Conservation (phyloP, 2,329 filamentous ascomycete genomes). For the Neonectria punicea region DNA sequence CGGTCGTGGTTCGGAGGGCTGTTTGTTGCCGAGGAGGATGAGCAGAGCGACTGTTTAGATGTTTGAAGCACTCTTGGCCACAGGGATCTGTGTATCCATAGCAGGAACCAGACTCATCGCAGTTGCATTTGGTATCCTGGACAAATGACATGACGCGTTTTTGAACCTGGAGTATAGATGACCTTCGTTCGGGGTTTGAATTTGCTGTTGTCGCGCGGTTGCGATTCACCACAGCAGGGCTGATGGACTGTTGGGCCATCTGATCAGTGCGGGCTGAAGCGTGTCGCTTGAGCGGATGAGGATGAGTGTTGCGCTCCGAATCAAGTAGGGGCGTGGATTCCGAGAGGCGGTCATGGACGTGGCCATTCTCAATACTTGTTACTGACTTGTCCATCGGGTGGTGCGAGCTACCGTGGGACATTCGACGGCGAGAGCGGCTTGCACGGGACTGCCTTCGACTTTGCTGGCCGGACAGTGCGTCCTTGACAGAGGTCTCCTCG, state of each 20-base stretch:
- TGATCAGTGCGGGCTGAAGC: conserved; percentile 45
- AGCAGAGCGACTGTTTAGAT: conserved; percentile 55
- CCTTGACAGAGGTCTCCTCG: conserved; percentile 58
- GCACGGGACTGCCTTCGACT: conserved; percentile 44
- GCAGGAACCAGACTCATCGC: conserved; percentile 69
- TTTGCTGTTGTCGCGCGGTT: conserved; percentile 43
- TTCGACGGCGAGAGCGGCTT: conserved; percentile 46
- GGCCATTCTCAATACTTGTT: conserved; percentile 32
- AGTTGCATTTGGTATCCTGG: conserved; percentile 71
- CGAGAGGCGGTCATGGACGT: conserved; percentile 37
- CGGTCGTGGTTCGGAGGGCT: conserved; percentile 56
- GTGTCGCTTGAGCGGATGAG: conserved; percentile 42
- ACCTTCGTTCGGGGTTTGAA: conserved; percentile 53
- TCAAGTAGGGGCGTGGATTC: conserved; percentile 64
- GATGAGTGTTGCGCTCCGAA: conserved; percentile 40
- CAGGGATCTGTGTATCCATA: conserved; percentile 74
- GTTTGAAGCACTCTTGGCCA: conserved; percentile 73
- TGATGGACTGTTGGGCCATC: conserved; percentile 41
- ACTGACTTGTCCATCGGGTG: conserved; percentile 32
- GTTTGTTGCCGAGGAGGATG: conserved; percentile 49
- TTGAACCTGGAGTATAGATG: conserved; percentile 65
- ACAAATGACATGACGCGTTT: conserved; percentile 72
- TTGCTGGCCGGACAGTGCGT: conserved; percentile 38
- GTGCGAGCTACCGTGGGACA: conserved; percentile 38
- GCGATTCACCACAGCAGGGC: conserved; percentile 36